Base-by-base conservation (phyloP, 2,329 filamentous ascomycete genomes). In the Aureobasidium sp. region DNA sequence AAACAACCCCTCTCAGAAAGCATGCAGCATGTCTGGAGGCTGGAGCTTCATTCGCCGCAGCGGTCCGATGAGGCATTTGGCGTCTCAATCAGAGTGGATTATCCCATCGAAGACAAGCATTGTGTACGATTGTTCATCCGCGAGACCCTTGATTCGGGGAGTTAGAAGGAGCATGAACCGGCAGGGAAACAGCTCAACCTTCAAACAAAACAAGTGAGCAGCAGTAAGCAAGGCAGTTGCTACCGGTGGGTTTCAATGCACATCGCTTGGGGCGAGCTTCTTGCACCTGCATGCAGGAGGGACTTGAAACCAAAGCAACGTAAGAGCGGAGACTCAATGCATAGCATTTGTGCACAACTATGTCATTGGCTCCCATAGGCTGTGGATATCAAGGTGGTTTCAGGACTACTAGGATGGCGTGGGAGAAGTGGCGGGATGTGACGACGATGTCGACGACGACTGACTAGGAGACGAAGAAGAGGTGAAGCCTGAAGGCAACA, bases 241-340 rank as follows among this genome's bases (percentile, higher is more conserved):
- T 61, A 46, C 46, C 57, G 47, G 56, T 41, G 3, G 52, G 47
- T 61, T 44, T 52, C 57, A 61, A 52, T 61, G 56, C 56, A 47
- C 27, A 59, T 59, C 56, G 56, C 56, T 50, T 50, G 56, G 46
- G 10, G 46, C 56, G 56, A 51, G 57, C 57, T 51, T 61, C 41
- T 61, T 59, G 56, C 56, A 52, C 20, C 46, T 61, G 57, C 57
- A 61, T 52, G 57, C 57, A 52, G 36, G 3, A 61, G 24, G 36
- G 17, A 61, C 55, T 50, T 61, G 57, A 61, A 61, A 61, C 57
- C 57, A 36, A 50, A 61, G 47, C 57, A 61, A 61, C 46, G 47
- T 34, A 52, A 61, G 39, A 61, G 57, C 57, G 57, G 57, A 61
- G 57, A 61, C 43, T 36, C 5, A 24, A 48, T 50, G 56, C 44